Percentiles rank a stretch among this genome's conserved stretches.
Evolutionary conservation across 768 basidiomycete species (phyloP).

Genomic region (Phylloporus sp.): DNA sequence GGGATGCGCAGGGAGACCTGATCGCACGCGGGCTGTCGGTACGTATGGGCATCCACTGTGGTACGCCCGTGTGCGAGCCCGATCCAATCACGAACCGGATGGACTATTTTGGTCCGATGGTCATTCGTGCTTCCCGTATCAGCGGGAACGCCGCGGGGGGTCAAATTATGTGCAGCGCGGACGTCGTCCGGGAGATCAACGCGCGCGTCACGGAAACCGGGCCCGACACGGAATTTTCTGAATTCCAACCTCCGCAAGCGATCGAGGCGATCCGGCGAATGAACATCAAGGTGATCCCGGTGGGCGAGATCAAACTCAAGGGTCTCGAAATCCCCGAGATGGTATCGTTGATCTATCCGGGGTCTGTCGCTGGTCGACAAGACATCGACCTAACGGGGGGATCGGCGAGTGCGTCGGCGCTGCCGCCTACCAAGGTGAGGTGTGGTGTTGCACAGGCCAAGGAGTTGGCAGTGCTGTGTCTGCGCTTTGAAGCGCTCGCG

Average conservation of each 20-base stretch:
- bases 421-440: constrained; percentile 40
- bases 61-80: constrained; percentile 80
- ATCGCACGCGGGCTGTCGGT: constrained; percentile 88
- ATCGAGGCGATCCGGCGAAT: constrained; percentile 73
- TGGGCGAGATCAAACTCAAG: constrained; percentile 91
- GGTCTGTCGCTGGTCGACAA: constrained; percentile 64
- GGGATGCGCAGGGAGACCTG: constrained; percentile 58
- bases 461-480: constrained; percentile 64
- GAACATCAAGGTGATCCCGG: constrained; percentile 61
- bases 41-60: constrained; percentile 97
- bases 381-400: constrained; percentile 41
- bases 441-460: constrained; percentile 72
- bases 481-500: constrained; percentile 76
- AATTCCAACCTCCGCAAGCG: constrained; percentile 50
- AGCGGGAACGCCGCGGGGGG: constrained; percentile 81
- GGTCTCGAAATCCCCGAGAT: constrained; percentile 89
- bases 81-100: constrained; percentile 91
- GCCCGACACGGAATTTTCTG: constrained; percentile 56
- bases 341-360: constrained; percentile 81
- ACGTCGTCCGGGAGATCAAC: constrained; percentile 76
- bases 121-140: constrained; percentile 89
- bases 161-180: constrained; percentile 87
- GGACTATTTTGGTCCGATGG: constrained; percentile 98
- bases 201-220: constrained; percentile 53
- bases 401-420: constrained; percentile 7